Base-by-base conservation (phyloP, 225 moss, liverwort and hornwort genomes). In the Pseudisothecium myosuroides region DNA sequence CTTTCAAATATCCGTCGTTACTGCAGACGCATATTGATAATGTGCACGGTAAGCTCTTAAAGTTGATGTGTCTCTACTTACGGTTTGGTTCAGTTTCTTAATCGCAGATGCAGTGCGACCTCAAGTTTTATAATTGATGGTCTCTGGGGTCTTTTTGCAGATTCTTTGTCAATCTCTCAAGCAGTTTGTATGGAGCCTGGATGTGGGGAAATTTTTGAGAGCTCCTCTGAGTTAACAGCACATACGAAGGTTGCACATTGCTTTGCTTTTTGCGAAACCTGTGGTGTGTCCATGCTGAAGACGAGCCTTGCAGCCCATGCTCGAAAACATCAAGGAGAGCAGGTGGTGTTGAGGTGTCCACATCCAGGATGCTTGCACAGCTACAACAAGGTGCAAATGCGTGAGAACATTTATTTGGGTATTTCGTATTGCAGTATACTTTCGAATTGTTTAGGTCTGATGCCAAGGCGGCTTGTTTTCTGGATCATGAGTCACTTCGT, bases 1-100 rank as follows among this genome's bases (percentile, higher is more conserved):
- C 50, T 23, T 97, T 97, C 79, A 92, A 91, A 28, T 97, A 92
- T 83, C 92, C 87, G 50, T 96, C 97, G 21, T 26, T 87, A 82
- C 74, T 94, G 86, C 93, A 82, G 71, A 92, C 92, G 27, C 97
- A 97, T 43, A 84, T 89, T 49, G 94, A 93, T 5, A 90, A 58
- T 41, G 93, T 94, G 52, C 97, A 96, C 68, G 93, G 95, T 97
- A 74, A 93, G 91, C 34, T 43, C 26, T 69, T 31, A 22, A 16
- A 60, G 68, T 52, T 39, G 19, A 58, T 62, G 31, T 65, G n/a
- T 56, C 81, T 89, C 41, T 50, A 8, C 14, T 27, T 11, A n/a
- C 20, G 59, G 23, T 24, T n/a, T 47, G 31, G 17, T 67, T 59
- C n/a, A 27, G 52, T 56, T 45, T 69, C 82, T 41, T 39, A 28